Evolutionary conservation across 495 filamentous ascomycete genomes (phyloP), one percentile per base, ranked within the genome.

Genomic region (Endocarpon pusillum): DNA sequence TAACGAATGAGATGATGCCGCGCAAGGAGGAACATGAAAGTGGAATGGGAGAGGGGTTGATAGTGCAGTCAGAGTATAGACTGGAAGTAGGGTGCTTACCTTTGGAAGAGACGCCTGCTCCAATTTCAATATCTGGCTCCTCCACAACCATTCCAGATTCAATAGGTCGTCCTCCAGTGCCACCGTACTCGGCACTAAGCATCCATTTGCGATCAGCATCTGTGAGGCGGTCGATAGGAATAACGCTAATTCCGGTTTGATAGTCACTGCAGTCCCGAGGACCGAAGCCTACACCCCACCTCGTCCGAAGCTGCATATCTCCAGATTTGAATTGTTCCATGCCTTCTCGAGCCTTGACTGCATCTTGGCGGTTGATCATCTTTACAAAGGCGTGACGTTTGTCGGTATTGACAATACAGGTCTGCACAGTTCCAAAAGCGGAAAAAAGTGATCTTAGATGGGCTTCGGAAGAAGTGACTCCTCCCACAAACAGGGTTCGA

Each of bases 351-450:
- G 89, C 89, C 33, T 50, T 54, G 19, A 93, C 66, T 8, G 89
- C 86, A 49, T 94, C 85, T 19, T 67, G 61, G 17, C 91, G 84
- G 35, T 67, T 81, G 37, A 85, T 67, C 89, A 99, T 96, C 55
- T 99, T 99, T 41, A 99, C 86, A 47, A 99, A 99, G 9, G 89
- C 89, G 57, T 96, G 91, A 16, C 89, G 79, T 56, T 94, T 96
- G 43, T 96, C 91, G 38, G 78, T 75, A 56, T 96, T 93, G 46
- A 94, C 87, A 40, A 99, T 99, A 54, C 85, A 94, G 8, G 85
- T 92, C 47, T 99, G 89, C 1, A 99, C 91, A 29, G 73, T 54
- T 30, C 89, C 89, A 47, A 73, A 93, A 16, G 69, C 70, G 44
- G 60, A 57, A 47, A 99, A 94, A 19, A 85, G 70, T 18, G 57